Conservation (phyloP, 805 yeast genomes). For the Sugiyamaella chiloensis region DNA sequence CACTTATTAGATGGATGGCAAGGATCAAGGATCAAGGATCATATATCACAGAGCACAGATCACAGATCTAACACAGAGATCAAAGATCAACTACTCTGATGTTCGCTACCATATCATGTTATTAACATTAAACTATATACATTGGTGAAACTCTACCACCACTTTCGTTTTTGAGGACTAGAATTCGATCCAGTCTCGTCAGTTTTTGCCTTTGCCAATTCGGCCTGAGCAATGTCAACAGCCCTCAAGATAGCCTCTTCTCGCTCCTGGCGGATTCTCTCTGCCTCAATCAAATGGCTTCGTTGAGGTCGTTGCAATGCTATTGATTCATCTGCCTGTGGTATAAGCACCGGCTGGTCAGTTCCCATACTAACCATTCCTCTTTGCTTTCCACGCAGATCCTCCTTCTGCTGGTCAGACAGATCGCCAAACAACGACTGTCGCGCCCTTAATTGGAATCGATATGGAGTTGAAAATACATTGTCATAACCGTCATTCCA, state of each 20-base stretch:
- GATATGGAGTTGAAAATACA: conserved; percentile 64
- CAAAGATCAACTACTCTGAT: too few species aligned
- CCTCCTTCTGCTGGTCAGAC: conserved; percentile 58
- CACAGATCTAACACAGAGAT: too few species aligned
- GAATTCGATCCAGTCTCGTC: too few species aligned
- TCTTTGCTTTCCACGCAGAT: conserved; percentile 44
- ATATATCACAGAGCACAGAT: too few species aligned
- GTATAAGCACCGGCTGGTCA: conserved; percentile 15
- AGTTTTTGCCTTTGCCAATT: conserved; percentile 8
- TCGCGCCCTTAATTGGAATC: conserved; percentile 56
- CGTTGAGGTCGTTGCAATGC: conserved; percentile 62
- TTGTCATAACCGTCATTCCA: conserved; percentile 87
- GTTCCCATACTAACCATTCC: conserved; percentile 26
- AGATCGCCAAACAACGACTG: conserved; percentile 53
- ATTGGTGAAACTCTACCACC: conserved; percentile 4
- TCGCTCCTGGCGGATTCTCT: conserved; percentile 60
- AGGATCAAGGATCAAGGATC: too few species aligned
- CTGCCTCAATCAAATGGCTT: conserved; percentile 72
- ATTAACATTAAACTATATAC: too few species aligned
- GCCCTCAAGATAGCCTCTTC: conserved; percentile 55
- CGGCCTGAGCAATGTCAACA: conserved; percentile 42
- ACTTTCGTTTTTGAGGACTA: conserved; percentile 1
- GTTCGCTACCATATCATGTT: too few species aligned
- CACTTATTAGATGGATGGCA: too few species aligned
- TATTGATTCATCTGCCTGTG: conserved; percentile 12